Base-by-base conservation (phyloP, 768 basidiomycete genomes). In the Asterophora lycoperdoides region DNA sequence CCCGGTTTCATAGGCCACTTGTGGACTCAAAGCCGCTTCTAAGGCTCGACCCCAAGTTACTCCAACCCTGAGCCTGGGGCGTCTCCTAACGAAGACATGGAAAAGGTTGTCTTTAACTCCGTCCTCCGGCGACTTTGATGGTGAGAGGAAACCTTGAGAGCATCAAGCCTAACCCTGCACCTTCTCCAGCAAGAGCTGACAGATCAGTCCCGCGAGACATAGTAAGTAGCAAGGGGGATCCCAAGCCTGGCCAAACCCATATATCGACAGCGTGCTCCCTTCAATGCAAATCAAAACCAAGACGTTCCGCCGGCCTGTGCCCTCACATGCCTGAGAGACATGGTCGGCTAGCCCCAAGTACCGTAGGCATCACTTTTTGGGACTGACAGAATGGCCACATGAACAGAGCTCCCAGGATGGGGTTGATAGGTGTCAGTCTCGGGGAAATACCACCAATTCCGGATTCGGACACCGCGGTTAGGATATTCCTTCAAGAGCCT, bases 401-500 rank as follows among this genome's bases (percentile, higher is more conserved):
- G 40, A 41, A 28, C 45, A 32, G 46, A 34, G 39, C 17, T 8
- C 14, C 36, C 32, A 38, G n/a, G 28, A 28, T 40, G 17, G 36
- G 19, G 23, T 33, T 43, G 20, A 48, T 47, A 46, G 41, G 38
- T 46, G 38, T 40, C 36, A 38, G 34, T 37, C 46, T 32, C 55
- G 55, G 55, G 48, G 52, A 53, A 56, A 50, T 37, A 41, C 39
- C 28, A 53, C 23, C 18, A 56, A 51, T 50, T 48, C 52, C 52
- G 52, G 39, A 53, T 46, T 40, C 52, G 55, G 52, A 56, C 42
- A 39, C 55, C 55, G 55, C 55, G 55, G 55, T n/a, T 51, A 40
- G 29, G 3, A 18, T 3, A 30, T 49, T 23, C 13, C 8, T 7
- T 14, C 28, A 6, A 14, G 15, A 26, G 20, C 40, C 11, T 14